Percentiles rank a stretch among this genome's conserved stretches.
phyloP scores from a whole-genome alignment of 257 asterid genomes.

The Solanum sejunctum region DNA sequence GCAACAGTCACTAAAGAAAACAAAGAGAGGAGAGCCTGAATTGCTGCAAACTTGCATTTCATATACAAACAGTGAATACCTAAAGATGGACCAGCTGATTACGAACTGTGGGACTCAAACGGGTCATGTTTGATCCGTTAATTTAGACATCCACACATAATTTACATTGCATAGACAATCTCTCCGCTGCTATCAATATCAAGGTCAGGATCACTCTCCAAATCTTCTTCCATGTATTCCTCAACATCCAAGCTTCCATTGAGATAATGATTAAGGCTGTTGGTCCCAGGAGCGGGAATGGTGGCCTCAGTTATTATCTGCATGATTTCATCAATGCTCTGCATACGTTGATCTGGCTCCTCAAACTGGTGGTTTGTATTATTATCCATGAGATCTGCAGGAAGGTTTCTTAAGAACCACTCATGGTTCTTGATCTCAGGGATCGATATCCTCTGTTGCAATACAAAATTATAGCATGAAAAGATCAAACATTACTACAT shows the following conservation, averaged over 20 bases:
- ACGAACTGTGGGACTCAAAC: background rate
- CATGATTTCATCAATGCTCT: conserved; percentile 82
- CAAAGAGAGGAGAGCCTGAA: background rate
- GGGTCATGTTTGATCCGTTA: background rate
- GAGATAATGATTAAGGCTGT: conserved; percentile 57
- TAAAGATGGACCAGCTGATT: background rate
- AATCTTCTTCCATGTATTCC: conserved; percentile 92
- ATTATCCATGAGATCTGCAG: conserved; percentile 59
- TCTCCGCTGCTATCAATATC: conserved; percentile 97
- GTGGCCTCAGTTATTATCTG: conserved; percentile 86
- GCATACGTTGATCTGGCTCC: conserved; percentile 81
- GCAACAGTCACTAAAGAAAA: background rate
- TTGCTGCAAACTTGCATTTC: background rate
- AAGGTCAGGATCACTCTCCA: conserved; percentile 86
- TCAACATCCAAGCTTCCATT: conserved; percentile 78
- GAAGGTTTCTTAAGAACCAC: conserved; percentile 91
- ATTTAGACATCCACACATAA: background rate
- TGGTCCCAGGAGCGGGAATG: conserved; percentile 68
- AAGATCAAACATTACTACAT: background rate
- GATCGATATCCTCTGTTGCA: conserved; percentile 65
- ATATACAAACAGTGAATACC: background rate
- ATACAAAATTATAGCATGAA: background rate
- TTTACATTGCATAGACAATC: conserved; percentile 63
- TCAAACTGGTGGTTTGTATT: conserved; percentile 45
- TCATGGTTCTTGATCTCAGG: conserved; percentile 83